Evolutionary conservation across 371 early-diverging fungal species (phyloP).

Genomic region (Chytridium lagenaria): DNA sequence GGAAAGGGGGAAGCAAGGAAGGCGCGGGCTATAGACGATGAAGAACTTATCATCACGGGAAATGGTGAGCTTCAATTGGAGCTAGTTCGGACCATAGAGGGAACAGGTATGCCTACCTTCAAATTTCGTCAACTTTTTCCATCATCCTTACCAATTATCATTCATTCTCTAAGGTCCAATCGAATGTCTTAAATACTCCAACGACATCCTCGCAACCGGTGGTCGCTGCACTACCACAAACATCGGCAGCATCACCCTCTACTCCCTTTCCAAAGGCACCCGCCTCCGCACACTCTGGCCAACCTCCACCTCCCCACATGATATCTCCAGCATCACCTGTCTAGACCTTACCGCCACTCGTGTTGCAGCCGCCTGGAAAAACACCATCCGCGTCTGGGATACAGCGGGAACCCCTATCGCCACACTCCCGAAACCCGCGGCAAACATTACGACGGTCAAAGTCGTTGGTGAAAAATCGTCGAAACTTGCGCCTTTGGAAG

Average conservation of each 20-base stretch:
- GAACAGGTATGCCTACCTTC: too few relatives aligned
- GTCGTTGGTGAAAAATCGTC: slow-evolving; percentile 12
- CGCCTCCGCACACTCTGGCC: background rate
- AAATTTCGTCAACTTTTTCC: too few relatives aligned
- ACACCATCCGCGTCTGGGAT: slow-evolving; percentile 15
- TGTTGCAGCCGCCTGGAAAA: slow-evolving; percentile 17
- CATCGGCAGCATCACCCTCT: background rate
- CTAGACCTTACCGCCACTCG: background rate
- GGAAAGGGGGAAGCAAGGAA: background rate
- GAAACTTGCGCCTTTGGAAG: slow-evolving; percentile 28
- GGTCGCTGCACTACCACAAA: slow-evolving; percentile 25
- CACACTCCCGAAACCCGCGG: background rate
- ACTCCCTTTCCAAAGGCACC: background rate
- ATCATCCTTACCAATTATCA: too few relatives aligned
- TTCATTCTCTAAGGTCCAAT: slow-evolving; percentile 16
- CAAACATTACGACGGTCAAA: slow-evolving; percentile 2
- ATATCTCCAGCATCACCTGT: background rate
- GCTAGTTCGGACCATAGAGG: background rate
- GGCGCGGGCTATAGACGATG: too few relatives aligned
- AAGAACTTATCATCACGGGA: slow-evolving; percentile 10
- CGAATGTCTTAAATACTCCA: slow-evolving; percentile 24
- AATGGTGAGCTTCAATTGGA: slow-evolving; percentile 24
- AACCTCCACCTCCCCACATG: background rate
- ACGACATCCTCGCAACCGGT: slow-evolving; percentile 21
- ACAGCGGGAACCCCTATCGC: slow-evolving; percentile 3